Evolutionary conservation across 1,284 basidiomycete genomes (phyloP), one percentile per base, ranked within the genome.

Genomic region (Thecaphora thlaspeos): DNA sequence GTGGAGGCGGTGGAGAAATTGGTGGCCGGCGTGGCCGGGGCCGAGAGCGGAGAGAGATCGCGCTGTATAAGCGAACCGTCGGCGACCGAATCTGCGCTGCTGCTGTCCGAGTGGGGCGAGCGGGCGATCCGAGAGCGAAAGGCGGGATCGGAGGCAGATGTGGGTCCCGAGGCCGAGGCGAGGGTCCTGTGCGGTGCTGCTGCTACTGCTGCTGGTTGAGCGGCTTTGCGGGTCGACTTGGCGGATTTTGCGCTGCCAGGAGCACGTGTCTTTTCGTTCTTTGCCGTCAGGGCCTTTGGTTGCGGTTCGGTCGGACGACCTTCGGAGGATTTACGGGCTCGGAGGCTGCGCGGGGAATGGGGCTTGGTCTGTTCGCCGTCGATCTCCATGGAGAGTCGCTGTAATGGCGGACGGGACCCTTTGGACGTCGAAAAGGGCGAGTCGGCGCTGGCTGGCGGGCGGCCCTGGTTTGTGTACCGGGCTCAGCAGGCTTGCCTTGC

Each of bases 21-120:
- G 24, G 48, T 51, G 41, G 48, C 48, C 15, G 48, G 48, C 24
- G 48, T 51, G 32, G 48, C 48, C 18, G 48, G 48, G 2, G 48
- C 48, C 28, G 48, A 51, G 5, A 51, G 36, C 2, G 48, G 48
- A 8, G 48, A 51, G 28, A 22, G n/a, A 22, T 30, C 42, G 10
- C 48, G 12, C 19, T 45, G 48, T 15, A 4, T 11, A 15, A 34
- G 9, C 12, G 32, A 17, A 30, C 46, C 32, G 32, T 34, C 32
- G 5, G 9, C 32, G 32, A 3, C 3, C 10, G 32, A 34, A 11
- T 11, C 26, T 34, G 9, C 7, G 32, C 32, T 11, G 32, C 32
- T 34, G 12, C 4, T 7, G 4, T 34, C 32, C 32, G 32, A 34
- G 32, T 4, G 10, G 12, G 32, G 32, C 32, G 32, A 34, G 9